Percentiles rank a stretch among this genome's conserved stretches.
phyloP scores from a whole-genome alignment of 768 basidiomycete species.

The Suillus variegatus region DNA sequence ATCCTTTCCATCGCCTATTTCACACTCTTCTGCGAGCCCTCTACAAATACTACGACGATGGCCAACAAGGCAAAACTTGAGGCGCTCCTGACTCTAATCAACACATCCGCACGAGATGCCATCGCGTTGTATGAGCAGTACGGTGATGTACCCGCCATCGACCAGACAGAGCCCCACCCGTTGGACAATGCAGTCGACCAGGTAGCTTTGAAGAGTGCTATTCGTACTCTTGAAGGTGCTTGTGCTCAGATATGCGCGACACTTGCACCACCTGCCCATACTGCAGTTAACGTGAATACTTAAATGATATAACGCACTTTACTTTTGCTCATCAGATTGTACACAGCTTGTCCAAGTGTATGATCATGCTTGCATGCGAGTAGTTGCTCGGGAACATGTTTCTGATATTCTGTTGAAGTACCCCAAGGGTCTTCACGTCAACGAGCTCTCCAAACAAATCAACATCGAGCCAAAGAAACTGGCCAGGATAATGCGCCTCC shows the following conservation, averaged over 20 bases:
- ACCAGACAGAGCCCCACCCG: too few relatives aligned
- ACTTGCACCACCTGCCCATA: slow-evolving; percentile 35
- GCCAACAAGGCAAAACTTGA: slow-evolving; percentile 23
- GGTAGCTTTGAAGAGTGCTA: too few relatives aligned
- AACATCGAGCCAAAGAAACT: slow-evolving; percentile 29
- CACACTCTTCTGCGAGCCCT: background rate
- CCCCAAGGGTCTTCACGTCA: slow-evolving; percentile 32
- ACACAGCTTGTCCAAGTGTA: slow-evolving; percentile 26
- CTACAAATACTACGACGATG: background rate
- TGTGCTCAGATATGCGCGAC: too few relatives aligned
- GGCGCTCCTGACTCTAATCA: slow-evolving; percentile 32
- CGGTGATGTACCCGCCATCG: too few relatives aligned
- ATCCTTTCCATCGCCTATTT: background rate
- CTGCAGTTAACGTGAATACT: slow-evolving; percentile 30
- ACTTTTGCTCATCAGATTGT: background rate
- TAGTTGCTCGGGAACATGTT: slow-evolving; percentile 29
- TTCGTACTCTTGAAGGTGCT: too few relatives aligned
- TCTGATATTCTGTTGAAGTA: slow-evolving; percentile 27
- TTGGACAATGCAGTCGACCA: too few relatives aligned
- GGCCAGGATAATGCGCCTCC: slow-evolving; percentile 5
- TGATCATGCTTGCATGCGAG: slow-evolving; percentile 30
- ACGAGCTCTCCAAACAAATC: slow-evolving; percentile 26
- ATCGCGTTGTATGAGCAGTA: too few relatives aligned
- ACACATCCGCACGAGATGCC: slow-evolving; percentile 27
- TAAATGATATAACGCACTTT: background rate